phyloP scores from a whole-genome alignment of 345 rosid genomes.

The Lumnitzera racemosa region DNA sequence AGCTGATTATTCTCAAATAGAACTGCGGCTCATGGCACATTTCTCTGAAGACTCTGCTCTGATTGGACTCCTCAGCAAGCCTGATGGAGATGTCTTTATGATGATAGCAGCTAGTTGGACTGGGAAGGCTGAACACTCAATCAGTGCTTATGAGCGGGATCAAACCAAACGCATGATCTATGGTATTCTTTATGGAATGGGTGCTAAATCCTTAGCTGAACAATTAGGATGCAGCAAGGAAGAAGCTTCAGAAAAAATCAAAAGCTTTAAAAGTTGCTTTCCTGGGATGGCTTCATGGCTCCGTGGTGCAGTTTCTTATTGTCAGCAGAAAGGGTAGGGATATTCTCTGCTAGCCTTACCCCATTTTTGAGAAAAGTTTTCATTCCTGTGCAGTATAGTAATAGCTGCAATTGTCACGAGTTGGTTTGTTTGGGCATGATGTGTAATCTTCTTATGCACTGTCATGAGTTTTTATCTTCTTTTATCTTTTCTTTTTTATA shows the following conservation, averaged over 20 bases:
- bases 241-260: slow-evolving; percentile 80
- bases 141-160: slow-evolving; percentile 64
- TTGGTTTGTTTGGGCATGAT: too few relatives aligned
- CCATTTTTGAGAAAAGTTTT: neutral
- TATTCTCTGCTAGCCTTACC: slow-evolving; percentile 5
- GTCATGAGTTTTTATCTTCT: too few relatives aligned
- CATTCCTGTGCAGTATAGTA: neutral
- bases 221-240: slow-evolving; percentile 77
- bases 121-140: slow-evolving; percentile 56
- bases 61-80: slow-evolving; percentile 66
- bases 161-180: slow-evolving; percentile 89
- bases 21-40: slow-evolving; percentile 89
- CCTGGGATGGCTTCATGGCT: slow-evolving; percentile 91
- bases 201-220: slow-evolving; percentile 77
- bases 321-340: slow-evolving; percentile 73
- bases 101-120: slow-evolving; percentile 92
- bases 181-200: slow-evolving; percentile 99
- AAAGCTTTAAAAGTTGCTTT: slow-evolving; percentile 71
- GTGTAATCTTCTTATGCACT: too few relatives aligned
- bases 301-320: slow-evolving; percentile 49
- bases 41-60: slow-evolving; percentile 78
- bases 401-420: too few relatives aligned
- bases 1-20: slow-evolving; percentile 98
- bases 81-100: slow-evolving; percentile 80
- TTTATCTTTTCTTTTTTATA: too few relatives aligned